Conservation (phyloP, 2,329 filamentous ascomycete genomes). For the Niveomyces coronatus region DNA sequence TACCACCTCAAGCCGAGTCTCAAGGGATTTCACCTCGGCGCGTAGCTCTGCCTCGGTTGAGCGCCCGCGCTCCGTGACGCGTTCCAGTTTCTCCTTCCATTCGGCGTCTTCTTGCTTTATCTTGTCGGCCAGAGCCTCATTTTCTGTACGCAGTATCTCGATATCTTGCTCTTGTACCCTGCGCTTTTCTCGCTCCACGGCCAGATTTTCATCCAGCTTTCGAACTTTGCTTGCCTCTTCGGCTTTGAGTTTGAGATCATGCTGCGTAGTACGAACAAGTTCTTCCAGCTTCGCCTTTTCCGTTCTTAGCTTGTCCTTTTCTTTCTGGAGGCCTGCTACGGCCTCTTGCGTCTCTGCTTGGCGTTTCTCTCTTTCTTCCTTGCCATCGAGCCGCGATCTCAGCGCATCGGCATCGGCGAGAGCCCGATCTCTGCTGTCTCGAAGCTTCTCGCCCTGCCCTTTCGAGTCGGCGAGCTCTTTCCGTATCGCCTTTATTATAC, state of each 20-base stretch:
- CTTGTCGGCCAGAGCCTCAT: slow-evolving; percentile 62
- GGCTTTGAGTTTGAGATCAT: slow-evolving; percentile 57
- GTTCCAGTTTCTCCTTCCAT: slow-evolving; percentile 60
- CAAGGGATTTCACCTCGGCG: slow-evolving; percentile 65
- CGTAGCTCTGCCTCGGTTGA: slow-evolving; percentile 67
- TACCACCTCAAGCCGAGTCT: slow-evolving; percentile 83
- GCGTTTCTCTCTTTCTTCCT: slow-evolving; percentile 44
- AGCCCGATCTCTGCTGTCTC: slow-evolving; percentile 48
- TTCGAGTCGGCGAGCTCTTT: slow-evolving; percentile 55
- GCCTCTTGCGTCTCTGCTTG: slow-evolving; percentile 40
- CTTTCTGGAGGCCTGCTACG: slow-evolving; percentile 36
- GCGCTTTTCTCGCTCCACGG: slow-evolving; percentile 50
- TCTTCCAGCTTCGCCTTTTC: slow-evolving; percentile 48
- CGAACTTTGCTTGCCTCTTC: slow-evolving; percentile 56
- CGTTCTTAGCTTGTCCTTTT: slow-evolving; percentile 34
- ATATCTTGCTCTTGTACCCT: slow-evolving; percentile 47
- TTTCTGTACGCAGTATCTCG: slow-evolving; percentile 65
- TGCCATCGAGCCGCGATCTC: slow-evolving; percentile 37
- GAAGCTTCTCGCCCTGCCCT: slow-evolving; percentile 50
- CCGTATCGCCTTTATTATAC: slow-evolving; percentile 72
- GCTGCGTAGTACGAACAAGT: slow-evolving; percentile 57
- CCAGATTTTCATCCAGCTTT: slow-evolving; percentile 55
- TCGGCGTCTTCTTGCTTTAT: slow-evolving; percentile 59
- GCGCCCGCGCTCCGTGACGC: slow-evolving; percentile 59
- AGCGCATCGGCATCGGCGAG: slow-evolving; percentile 37